A percentile compares a stretch with the other conserved stretches of the same genome.
These are phyloP conservation scores for Phytophthora tubulina DNA, from an alignment of 352 stramenopile species.

Conservation along the genomic window DNA sequence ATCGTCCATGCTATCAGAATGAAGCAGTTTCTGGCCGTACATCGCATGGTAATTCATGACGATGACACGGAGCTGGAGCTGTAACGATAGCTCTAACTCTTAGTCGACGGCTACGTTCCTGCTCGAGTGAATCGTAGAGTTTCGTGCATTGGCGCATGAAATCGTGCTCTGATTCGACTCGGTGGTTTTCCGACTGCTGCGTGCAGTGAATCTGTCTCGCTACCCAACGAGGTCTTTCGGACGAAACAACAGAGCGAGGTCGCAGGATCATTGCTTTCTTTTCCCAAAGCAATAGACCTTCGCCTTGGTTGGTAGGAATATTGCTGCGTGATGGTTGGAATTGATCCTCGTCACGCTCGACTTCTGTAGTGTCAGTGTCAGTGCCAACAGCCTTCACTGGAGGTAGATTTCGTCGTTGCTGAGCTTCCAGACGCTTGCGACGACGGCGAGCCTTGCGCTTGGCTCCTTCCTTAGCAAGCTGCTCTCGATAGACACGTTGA, in stretches of 20 bases:
- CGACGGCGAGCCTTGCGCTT: constrained; percentile 55
- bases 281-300: constrained; percentile 37
- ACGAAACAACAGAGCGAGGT: constrained; percentile 5
- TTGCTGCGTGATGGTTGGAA: not conserved
- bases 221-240: constrained; percentile 25
- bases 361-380: constrained; percentile 1
- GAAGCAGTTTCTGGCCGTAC: constrained; percentile 26
- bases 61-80: not conserved
- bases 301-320: constrained; percentile 7
- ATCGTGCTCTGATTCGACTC: constrained; percentile 19
- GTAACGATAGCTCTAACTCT: constrained; percentile 13
- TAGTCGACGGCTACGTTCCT: constrained; percentile 18
- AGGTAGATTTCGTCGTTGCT: constrained; percentile 16
- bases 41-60: constrained; percentile 8
- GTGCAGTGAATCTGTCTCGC: constrained; percentile 33
- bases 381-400: constrained; percentile 15
- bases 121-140: constrained; percentile 30
- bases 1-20: constrained; percentile 9
- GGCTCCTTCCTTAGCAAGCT: constrained; percentile 50
- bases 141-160: constrained; percentile 37
- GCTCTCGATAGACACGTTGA: constrained; percentile 58
- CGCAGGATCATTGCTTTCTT: constrained; percentile 26
- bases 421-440: constrained; percentile 39
- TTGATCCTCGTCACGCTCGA: constrained; percentile 8
- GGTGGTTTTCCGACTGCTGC: constrained; percentile 23